phyloP scores from a whole-genome alignment of 202 grass and related monocot species.

The Zoysia matrella region DNA sequence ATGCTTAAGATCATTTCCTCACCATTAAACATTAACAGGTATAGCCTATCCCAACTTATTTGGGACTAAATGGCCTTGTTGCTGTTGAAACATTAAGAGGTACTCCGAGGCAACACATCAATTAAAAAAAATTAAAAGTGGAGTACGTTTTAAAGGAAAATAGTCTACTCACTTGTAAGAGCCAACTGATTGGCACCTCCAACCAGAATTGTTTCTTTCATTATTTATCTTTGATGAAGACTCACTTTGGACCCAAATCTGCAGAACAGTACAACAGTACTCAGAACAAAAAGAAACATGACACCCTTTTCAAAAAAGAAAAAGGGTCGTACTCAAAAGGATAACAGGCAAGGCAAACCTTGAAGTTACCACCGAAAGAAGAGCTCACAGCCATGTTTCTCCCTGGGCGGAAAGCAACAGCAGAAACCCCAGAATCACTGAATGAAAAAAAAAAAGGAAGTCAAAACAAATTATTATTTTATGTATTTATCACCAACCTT shows the following conservation, averaged over 20 bases:
- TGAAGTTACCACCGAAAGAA: constrained; percentile 90
- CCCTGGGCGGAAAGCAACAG: constrained; percentile 75
- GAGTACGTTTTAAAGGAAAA: constrained; percentile 28
- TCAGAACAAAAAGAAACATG: constrained; percentile 36
- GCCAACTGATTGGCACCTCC: constrained; percentile 94
- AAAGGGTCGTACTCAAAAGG: constrained; percentile 27
- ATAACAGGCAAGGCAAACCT: constrained; percentile 59
- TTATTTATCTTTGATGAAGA: constrained; percentile 39
- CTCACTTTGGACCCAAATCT: constrained; percentile 76
- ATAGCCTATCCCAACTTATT: too few species aligned
- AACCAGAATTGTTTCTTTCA: constrained; percentile 66
- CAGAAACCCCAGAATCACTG: constrained; percentile 81
- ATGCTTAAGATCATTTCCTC: not conserved
- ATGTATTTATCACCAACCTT: constrained; percentile 23
- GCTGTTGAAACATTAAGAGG: too few species aligned
- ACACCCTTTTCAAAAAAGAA: not conserved
- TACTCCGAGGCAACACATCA: too few species aligned
- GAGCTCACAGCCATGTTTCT: constrained; percentile 78
- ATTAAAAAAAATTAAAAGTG: not conserved
- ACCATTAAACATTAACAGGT: constrained; percentile 14
- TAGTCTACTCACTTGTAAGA: constrained; percentile 88
- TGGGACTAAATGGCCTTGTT: too few species aligned
- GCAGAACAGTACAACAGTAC: constrained; percentile 30
- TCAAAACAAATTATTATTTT: constrained; percentile 26
- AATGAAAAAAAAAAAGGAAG: constrained; percentile 39